Conservation (phyloP, 2,329 filamentous ascomycete species). For the Botrytis galanthina region DNA sequence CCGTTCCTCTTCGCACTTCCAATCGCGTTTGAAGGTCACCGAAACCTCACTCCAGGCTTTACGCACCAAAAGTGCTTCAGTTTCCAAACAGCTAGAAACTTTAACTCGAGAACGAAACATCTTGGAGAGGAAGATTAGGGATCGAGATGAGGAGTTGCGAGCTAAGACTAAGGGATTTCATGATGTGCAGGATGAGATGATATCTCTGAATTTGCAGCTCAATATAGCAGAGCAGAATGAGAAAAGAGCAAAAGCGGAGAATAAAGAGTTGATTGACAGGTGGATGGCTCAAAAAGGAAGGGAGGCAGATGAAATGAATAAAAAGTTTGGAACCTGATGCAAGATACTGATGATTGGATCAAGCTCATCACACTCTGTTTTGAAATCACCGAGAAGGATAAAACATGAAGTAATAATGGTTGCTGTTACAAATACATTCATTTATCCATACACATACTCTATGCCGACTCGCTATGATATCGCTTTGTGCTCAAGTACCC, state of each 20-base stretch:
- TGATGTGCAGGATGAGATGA: slow-evolving; percentile 89
- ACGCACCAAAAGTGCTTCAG: slow-evolving; percentile 57
- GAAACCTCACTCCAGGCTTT: slow-evolving; percentile 64
- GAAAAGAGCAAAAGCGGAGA: slow-evolving; percentile 73
- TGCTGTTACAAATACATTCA: slow-evolving; percentile 1
- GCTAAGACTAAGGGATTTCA: slow-evolving; percentile 82
- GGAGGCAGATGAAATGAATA: slow-evolving; percentile 86
- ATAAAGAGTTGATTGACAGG: slow-evolving; percentile 81
- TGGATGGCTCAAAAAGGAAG: slow-evolving; percentile 88
- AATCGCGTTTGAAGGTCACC: slow-evolving; percentile 59
- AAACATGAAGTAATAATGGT: not conserved
- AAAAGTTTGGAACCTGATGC: slow-evolving; percentile 40
- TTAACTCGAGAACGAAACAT: slow-evolving; percentile 61
- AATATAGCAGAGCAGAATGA: slow-evolving; percentile 78
- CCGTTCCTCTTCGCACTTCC: slow-evolving; percentile 67
- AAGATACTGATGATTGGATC: not conserved
- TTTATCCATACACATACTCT: slow-evolving; percentile 13
- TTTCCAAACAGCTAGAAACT: slow-evolving; percentile 58
- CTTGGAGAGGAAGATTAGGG: slow-evolving; percentile 66
- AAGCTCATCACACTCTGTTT: not conserved
- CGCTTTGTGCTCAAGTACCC: slow-evolving; percentile 4
- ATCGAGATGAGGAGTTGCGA: slow-evolving; percentile 80
- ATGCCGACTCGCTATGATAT: slow-evolving; percentile 2
- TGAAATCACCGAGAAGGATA: not conserved
- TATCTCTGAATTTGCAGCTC: slow-evolving; percentile 81